phyloP scores from a whole-genome alignment of 2,329 filamentous ascomycete species.

The Bipolaris gigantea region DNA sequence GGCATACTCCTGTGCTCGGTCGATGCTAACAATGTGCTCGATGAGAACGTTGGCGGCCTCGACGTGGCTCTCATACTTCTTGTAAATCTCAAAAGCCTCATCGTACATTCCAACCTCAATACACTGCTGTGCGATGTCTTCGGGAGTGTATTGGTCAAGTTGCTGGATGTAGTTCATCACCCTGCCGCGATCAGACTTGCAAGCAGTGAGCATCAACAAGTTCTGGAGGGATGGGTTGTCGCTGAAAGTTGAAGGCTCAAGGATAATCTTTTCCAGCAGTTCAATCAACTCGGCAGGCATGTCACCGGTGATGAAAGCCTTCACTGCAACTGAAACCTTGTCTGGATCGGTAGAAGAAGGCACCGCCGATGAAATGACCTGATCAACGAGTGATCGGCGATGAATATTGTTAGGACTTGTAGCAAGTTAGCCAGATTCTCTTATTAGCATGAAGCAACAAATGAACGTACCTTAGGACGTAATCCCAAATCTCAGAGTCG shows the following conservation, averaged over 20 bases:
- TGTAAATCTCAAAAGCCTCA: slow-evolving; percentile 97
- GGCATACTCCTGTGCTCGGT: slow-evolving; percentile 92
- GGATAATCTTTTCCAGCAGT: slow-evolving; percentile 95
- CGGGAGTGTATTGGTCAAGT: slow-evolving; percentile 83
- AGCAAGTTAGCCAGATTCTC: not conserved
- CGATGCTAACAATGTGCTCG: slow-evolving; percentile 96
- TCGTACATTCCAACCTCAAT: slow-evolving; percentile 94
- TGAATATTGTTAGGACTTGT: slow-evolving; percentile 85
- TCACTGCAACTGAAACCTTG: slow-evolving; percentile 92
- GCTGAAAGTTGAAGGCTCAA: slow-evolving; percentile 99
- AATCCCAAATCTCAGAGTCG: slow-evolving; percentile 88
- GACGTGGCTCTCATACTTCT: slow-evolving; percentile 90
- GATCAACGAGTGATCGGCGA: slow-evolving; percentile 88
- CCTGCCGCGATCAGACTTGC: slow-evolving; percentile 92
- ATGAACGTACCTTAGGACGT: slow-evolving; percentile 68
- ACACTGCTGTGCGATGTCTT: slow-evolving; percentile 90
- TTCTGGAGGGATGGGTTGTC: slow-evolving; percentile 98
- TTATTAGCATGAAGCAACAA: not conserved
- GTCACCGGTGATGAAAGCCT: slow-evolving; percentile 88
- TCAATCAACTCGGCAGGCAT: slow-evolving; percentile 94
- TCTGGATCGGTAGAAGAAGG: slow-evolving; percentile 81
- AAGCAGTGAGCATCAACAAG: slow-evolving; percentile 91
- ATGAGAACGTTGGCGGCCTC: slow-evolving; percentile 90
- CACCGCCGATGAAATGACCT: slow-evolving; percentile 93
- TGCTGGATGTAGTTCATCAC: slow-evolving; percentile 96